Conservation (phyloP, 1,139 yeast genomes). For the Taphrina sp. region DNA sequence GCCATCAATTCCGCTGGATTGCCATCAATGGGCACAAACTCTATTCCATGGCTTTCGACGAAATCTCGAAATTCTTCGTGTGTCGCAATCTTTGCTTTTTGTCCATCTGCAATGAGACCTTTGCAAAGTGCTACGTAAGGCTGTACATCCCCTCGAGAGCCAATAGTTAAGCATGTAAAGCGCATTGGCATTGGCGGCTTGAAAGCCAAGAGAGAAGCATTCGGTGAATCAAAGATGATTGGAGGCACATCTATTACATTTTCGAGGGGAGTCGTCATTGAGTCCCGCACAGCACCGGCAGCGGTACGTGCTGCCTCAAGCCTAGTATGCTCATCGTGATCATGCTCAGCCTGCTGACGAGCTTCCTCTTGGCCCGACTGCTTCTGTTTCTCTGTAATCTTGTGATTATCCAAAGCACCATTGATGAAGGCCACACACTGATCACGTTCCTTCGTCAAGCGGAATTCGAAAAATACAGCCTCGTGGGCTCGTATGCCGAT, state of each 20-base stretch:
- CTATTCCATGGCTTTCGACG: slow-evolving; percentile 65
- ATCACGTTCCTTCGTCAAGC: slow-evolving; percentile 63
- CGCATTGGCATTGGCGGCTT: slow-evolving; percentile 47
- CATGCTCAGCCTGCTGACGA: slow-evolving; percentile 12
- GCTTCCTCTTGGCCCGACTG: neutral
- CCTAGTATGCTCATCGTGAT: slow-evolving; percentile 42
- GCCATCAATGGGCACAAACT: slow-evolving; percentile 77
- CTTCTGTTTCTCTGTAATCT: neutral
- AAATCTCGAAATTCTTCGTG: slow-evolving; percentile 77
- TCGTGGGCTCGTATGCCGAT: slow-evolving; percentile 70
- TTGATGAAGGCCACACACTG: slow-evolving; percentile 54
- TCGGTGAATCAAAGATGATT: slow-evolving; percentile 37
- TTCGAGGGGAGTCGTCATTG: slow-evolving; percentile 3
- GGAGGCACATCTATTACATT: slow-evolving; percentile 35
- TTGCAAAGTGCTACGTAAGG: slow-evolving; percentile 89
- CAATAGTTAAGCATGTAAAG: slow-evolving; percentile 78
- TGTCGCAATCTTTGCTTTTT: slow-evolving; percentile 76
- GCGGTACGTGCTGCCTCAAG: slow-evolving; percentile 11
- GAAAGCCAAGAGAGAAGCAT: slow-evolving; percentile 33
- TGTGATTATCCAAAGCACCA: slow-evolving; percentile 29
- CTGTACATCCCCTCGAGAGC: slow-evolving; percentile 94
- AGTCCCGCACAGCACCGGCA: slow-evolving; percentile 33
- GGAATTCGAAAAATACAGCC: slow-evolving; percentile 72
- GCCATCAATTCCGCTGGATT: slow-evolving; percentile 91
- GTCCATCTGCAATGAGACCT: slow-evolving; percentile 77